Percentiles rank a stretch among this genome's conserved stretches.
These are phyloP conservation scores for Penicillium fimorum DNA, from an alignment of 495 filamentous ascomycete species.

Conservation along the genomic window DNA sequence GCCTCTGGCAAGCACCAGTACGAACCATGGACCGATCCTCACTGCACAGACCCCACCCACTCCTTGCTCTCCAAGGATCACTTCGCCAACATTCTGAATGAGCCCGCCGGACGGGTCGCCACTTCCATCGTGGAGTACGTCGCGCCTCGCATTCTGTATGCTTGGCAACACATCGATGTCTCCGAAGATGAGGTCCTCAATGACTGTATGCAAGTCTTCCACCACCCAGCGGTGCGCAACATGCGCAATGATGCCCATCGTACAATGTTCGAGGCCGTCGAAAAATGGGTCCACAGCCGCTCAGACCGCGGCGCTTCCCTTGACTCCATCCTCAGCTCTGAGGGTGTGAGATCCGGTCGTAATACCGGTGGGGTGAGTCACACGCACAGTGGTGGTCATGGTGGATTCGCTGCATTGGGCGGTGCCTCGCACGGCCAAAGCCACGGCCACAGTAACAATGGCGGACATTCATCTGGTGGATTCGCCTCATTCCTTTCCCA, in stretches of 20 bases:
- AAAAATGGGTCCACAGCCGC: conserved; percentile 68
- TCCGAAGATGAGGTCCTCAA: conserved; percentile 74
- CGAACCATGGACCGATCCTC: conserved; percentile 84
- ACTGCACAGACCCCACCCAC: conserved; percentile 89
- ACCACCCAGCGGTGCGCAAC: conserved; percentile 80
- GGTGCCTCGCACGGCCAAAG: conserved; percentile 11
- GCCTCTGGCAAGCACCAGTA: conserved; percentile 82
- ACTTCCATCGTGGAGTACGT: conserved; percentile 76
- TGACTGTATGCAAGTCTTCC: conserved; percentile 77
- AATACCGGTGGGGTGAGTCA: conserved; percentile 61
- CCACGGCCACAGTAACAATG: conserved; percentile 8
- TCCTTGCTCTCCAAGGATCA: conserved; percentile 95
- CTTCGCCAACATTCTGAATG: conserved; percentile 89
- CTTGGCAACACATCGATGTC: conserved; percentile 82
- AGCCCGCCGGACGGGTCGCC: conserved; percentile 80
- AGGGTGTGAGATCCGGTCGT: conserved; percentile 74
- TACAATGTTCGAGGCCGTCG: conserved; percentile 81
- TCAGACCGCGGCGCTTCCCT: conserved; percentile 61
- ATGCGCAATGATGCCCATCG: conserved; percentile 71
- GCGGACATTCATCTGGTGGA: conserved; percentile 14
- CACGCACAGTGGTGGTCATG: conserved; percentile 31
- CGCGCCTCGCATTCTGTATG: conserved; percentile 81
- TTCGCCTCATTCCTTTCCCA: conserved; percentile 23
- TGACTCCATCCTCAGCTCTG: conserved; percentile 67
- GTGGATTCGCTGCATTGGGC: conserved; percentile 29